Evolutionary conservation across 345 rosid species (phyloP), one percentile per base, ranked within the genome.

Genomic region (Eutrema japonicum): DNA sequence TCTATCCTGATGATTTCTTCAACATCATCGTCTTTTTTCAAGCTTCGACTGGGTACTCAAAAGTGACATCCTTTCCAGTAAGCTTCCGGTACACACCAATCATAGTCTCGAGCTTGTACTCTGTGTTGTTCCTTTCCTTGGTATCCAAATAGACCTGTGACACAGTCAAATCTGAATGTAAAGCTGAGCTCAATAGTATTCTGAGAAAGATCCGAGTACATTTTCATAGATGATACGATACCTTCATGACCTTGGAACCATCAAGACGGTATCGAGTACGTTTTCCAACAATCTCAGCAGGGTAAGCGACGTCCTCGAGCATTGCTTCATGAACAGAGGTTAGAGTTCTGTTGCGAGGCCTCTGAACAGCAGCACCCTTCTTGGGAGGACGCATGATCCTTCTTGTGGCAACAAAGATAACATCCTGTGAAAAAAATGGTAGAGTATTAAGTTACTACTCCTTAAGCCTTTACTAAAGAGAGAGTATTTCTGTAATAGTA

Each of bases 221-320:
- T 10, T 18, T n/a, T 42, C 12, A 33, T 5, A 0, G 10, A 22
- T 30, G 29, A 40, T 61, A 40, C 0, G 11, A 27, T 32, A 92
- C 97, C 94, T 89, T 92, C 75, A 75, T 84, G 66, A 88, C 82
- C 78, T 92, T 92, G 69, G 98, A 81, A 4, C 98, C 98, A 74
- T 92, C 96, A 35, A 90, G 69, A 58, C 83, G 81, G 82, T 90
- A 90, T 35, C 96, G 82, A 48, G 82, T 69, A 7, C 95, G 92
- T 72, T 90, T 92, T 53, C 91, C 98, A 46, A 93, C 98, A 77
- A 93, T 93, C 85, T 93, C 96, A 26, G 98, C 96, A 10, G 96
- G 98, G 22, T 78, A 83, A 3, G 88, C 96, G 0, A 88, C 83
- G 79, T 90, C 98, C 71, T 92, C 93, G 22, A 92, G 95, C 74